Evolutionary conservation across 2,329 filamentous ascomycete species (phyloP).

Genomic region (Curvularia spicifera): DNA sequence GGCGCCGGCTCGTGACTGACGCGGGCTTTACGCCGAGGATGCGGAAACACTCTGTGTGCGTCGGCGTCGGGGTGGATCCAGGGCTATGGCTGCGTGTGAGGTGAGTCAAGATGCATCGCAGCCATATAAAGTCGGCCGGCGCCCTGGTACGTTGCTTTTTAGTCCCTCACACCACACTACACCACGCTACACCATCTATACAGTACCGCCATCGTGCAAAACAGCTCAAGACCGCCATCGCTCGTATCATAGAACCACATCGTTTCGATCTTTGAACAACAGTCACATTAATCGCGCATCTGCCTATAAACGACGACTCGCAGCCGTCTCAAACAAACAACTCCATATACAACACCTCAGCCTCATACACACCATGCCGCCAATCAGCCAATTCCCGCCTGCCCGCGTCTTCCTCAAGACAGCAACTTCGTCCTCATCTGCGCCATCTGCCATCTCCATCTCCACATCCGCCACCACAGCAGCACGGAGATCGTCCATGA

Average conservation of each 20-base stretch:
- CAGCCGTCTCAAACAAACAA: not conserved
- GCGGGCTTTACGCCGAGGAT: not conserved
- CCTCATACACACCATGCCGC: slow-evolving; percentile 31
- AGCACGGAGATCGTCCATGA: slow-evolving; percentile 14
- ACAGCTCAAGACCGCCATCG: not conserved
- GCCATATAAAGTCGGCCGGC: not conserved
- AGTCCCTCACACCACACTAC: not conserved
- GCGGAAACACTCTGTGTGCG: not conserved
- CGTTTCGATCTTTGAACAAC: not conserved
- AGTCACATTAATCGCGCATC: not conserved
- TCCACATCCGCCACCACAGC: not conserved
- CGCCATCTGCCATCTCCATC: slow-evolving; percentile 13
- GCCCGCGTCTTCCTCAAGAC: slow-evolving; percentile 42
- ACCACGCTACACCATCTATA: not conserved
- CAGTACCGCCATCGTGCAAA: not conserved
- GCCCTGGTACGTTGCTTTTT: not conserved
- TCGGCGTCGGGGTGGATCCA: slow-evolving; percentile 4
- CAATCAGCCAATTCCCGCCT: slow-evolving; percentile 43
- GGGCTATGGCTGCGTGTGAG: not conserved
- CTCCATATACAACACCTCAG: not conserved
- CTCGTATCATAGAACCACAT: not conserved
- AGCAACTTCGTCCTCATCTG: slow-evolving; percentile 7
- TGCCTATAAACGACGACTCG: not conserved
- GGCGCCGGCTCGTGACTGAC: slow-evolving; percentile 4
- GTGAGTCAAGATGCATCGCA: not conserved